phyloP scores from a whole-genome alignment of 139 green algal species.

The Mesostigma viride region DNA sequence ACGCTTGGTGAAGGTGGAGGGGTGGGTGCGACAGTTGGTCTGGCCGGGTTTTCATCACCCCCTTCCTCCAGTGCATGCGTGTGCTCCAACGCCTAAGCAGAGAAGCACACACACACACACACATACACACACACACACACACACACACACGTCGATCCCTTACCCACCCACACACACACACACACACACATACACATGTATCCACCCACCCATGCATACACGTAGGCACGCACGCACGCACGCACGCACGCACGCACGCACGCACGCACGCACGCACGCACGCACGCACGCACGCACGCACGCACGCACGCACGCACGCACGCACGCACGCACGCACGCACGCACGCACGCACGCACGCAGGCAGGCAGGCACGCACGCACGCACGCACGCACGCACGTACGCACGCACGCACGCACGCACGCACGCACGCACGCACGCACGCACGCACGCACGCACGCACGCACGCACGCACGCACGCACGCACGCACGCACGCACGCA shows the following conservation, averaged over 20 bases:
- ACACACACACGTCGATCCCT: no score
- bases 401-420: neutral
- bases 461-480: slow-evolving; percentile 1
- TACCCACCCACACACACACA: no score
- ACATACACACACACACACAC: neutral
- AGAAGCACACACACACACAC: no score
- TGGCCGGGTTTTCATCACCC: no score
- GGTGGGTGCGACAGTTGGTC: no score
- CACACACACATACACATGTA: no score
- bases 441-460: slow-evolving; percentile 3
- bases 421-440: slow-evolving; percentile 3
- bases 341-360: neutral
- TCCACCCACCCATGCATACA: no score
- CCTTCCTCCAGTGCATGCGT: no score
- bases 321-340: neutral
- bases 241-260: slow-evolving; percentile 9
- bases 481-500: neutral
- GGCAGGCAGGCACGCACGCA: neutral
- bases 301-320: neutral
- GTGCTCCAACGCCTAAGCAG: no score
- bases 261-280: slow-evolving; percentile 10
- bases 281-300: slow-evolving; percentile 4
- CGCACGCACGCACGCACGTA: slow-evolving; percentile 1
- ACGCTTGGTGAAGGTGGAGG: no score
- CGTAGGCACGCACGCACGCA: slow-evolving; percentile 10